These are phyloP conservation scores for Talaromyces rugulosus DNA, from an alignment of 2,329 filamentous ascomycete genomes.

Conservation along the genomic window DNA sequence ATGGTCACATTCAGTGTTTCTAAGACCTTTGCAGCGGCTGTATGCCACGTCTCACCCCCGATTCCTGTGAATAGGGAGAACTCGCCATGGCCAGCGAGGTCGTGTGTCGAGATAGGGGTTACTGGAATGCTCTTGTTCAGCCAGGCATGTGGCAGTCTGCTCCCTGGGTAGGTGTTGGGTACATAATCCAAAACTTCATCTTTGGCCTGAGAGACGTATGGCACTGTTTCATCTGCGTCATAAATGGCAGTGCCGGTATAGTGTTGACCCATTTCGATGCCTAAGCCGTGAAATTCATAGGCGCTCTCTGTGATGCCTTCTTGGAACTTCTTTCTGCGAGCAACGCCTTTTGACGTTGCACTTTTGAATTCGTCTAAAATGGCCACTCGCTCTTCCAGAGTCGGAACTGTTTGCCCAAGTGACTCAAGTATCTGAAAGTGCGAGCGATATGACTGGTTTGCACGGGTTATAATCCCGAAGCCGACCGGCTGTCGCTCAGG, in stretches of 20 bases:
- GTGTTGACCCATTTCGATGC: constrained; percentile 57
- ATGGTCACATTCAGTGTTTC: constrained; percentile 44
- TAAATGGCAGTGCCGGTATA: constrained; percentile 49
- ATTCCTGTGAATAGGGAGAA: constrained; percentile 53
- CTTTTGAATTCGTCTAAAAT: constrained; percentile 42
- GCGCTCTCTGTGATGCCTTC: constrained; percentile 40
- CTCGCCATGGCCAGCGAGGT: constrained; percentile 54
- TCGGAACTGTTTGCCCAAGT: constrained; percentile 41
- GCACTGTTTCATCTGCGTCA: constrained; percentile 36
- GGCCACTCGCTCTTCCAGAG: constrained; percentile 35
- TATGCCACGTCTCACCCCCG: constrained; percentile 54
- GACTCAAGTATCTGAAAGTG: constrained; percentile 46
- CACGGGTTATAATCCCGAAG: constrained; percentile 46
- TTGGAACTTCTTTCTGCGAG: constrained; percentile 37
- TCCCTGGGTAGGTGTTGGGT: constrained; percentile 55
- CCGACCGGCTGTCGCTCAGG: constrained; percentile 50
- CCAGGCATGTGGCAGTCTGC: constrained; percentile 61
- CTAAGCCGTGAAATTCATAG: constrained; percentile 53
- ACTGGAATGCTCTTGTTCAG: constrained; percentile 48
- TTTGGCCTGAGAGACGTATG: constrained; percentile 13
- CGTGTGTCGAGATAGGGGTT: constrained; percentile 52
- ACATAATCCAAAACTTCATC: constrained; percentile 44
- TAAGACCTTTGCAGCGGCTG: constrained; percentile 41
- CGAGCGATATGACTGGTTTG: constrained; percentile 55
- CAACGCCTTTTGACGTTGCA: constrained; percentile 33